A percentile compares a stretch with the other conserved stretches of the same genome.
phyloP scores from a whole-genome alignment of 305 asterid genomes.

The Fraxinus paxiana region DNA sequence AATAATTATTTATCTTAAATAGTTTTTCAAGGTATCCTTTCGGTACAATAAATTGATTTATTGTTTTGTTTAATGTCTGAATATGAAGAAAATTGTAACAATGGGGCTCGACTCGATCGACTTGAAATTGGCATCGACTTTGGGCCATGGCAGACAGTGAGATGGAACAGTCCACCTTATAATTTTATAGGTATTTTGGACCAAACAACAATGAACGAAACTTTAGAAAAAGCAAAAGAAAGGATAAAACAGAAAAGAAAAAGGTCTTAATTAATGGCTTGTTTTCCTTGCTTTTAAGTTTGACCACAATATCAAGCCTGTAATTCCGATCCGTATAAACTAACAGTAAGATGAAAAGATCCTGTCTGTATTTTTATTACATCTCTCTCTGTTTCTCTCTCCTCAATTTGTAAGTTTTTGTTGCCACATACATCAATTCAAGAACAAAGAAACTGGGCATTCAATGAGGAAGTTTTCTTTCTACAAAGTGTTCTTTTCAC shows the following conservation, averaged over 20 bases:
- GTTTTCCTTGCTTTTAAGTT: slow-evolving; percentile 27
- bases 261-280: slow-evolving; percentile 11
- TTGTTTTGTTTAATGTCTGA: background rate
- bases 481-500: slow-evolving; percentile 9
- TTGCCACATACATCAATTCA: slow-evolving; percentile 32
- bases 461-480: slow-evolving; percentile 24
- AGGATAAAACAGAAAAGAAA: background rate
- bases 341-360: slow-evolving; percentile 24
- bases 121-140: background rate
- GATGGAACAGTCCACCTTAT: slow-evolving; percentile 14
- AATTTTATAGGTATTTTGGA: background rate
- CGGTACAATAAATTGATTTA: too few relatives aligned
- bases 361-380: slow-evolving; percentile 23
- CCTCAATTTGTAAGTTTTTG: slow-evolving; percentile 32
- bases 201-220: background rate
- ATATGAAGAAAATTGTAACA: background rate
- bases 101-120: background rate
- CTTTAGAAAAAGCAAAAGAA: background rate
- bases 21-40: too few relatives aligned
- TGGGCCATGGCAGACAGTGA: slow-evolving; percentile 20
- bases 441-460: slow-evolving; percentile 23
- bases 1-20: too few relatives aligned
- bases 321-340: slow-evolving; percentile 29
- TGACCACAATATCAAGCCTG: slow-evolving; percentile 30
- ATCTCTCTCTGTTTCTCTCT: slow-evolving; percentile 27